Percentiles rank a stretch among this genome's conserved stretches.
Conservation (phyloP, 2,329 filamentous ascomycete species). For the Epicoccum sorghinum region DNA sequence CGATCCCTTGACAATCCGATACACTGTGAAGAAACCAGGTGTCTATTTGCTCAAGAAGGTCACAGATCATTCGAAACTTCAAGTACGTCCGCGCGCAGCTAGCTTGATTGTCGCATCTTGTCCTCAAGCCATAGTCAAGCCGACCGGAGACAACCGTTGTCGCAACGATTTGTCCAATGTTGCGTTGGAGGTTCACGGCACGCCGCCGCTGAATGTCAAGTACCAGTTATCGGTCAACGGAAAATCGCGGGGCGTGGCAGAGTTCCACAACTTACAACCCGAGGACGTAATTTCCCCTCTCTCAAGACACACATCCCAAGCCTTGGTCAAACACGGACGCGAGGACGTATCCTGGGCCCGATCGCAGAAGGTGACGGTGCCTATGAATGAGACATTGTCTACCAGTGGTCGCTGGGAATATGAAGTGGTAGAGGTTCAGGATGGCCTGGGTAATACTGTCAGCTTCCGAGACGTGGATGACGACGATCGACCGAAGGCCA, state of each 20-base stretch:
- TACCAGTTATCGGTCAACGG: slow-evolving; percentile 89
- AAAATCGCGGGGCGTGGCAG: slow-evolving; percentile 79
- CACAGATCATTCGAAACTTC: slow-evolving; percentile 90
- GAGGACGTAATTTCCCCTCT: slow-evolving; percentile 83
- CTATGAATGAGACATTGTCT: slow-evolving; percentile 87
- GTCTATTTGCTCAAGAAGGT: slow-evolving; percentile 86
- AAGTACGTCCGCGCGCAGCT: slow-evolving; percentile 77
- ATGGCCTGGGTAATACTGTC: slow-evolving; percentile 85
- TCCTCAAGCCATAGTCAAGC: slow-evolving; percentile 76
- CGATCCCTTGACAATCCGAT: slow-evolving; percentile 70
- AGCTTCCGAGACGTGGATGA: slow-evolving; percentile 72
- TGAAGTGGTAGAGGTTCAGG: slow-evolving; percentile 87
- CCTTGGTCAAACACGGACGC: slow-evolving; percentile 62
- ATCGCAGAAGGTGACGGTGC: slow-evolving; percentile 74
- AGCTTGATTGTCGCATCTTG: slow-evolving; percentile 87
- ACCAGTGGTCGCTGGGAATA: slow-evolving; percentile 85
- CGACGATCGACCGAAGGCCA: slow-evolving; percentile 65
- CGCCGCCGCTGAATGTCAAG: slow-evolving; percentile 87
- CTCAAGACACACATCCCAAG: slow-evolving; percentile 63
- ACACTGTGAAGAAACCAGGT: slow-evolving; percentile 82
- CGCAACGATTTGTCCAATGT: slow-evolving; percentile 87
- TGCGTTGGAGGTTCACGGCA: slow-evolving; percentile 81
- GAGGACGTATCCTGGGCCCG: slow-evolving; percentile 83
- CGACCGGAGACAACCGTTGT: slow-evolving; percentile 72
- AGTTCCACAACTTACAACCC: slow-evolving; percentile 89